Base-by-base conservation (phyloP, 129 eudicot species). In the Heracleum sosnowskyi region DNA sequence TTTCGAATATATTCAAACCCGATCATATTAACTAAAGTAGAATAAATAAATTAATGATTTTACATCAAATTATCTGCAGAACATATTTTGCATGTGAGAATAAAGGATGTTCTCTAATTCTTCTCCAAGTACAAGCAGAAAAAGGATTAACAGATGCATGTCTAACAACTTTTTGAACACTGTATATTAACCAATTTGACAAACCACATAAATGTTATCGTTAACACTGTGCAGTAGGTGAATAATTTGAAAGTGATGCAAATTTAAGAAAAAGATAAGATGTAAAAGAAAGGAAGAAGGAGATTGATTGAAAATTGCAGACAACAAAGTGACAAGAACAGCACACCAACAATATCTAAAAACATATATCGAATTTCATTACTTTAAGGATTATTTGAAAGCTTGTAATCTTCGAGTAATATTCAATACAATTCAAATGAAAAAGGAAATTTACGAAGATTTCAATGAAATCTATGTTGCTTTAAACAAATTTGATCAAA, bases 131-230 rank as follows among this genome's bases (percentile, higher is more conserved):
- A 57, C 64, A 24, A 57, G 31, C 31, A 57, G 64, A 57, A 57
- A 57, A 57, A 57, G 64, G 64, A 57, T n/a, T 24, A 57, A 57
- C 64, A 64, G 70, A 11, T 64, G 70, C 20, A 64, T 64, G 70
- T 64, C 70, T 6, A 64, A 11, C 9, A 64, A 64, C 70, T 64
- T 64, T 26, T 31, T 29, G 7, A 12, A 29, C 37, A 64, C 70
- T 64, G 70, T 57, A n/a, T 57, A 57, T 57, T 2, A 57, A 57
- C 64, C 64, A 24, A 29, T 13, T 29, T 26, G 70, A 64, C 70
- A 64, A 11, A 64, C 39, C 22, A 64, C 70, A 64, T 2, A 29
- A 12, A 29, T 31, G 35, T 64, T 64, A n/a, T 57, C 2, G 64
- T 57, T 57, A 57, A n/a, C 31, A 57, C 64, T 8, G 64, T 57